Conservation (phyloP, 345 rosid genomes). For the Gossypium herbaceum region DNA sequence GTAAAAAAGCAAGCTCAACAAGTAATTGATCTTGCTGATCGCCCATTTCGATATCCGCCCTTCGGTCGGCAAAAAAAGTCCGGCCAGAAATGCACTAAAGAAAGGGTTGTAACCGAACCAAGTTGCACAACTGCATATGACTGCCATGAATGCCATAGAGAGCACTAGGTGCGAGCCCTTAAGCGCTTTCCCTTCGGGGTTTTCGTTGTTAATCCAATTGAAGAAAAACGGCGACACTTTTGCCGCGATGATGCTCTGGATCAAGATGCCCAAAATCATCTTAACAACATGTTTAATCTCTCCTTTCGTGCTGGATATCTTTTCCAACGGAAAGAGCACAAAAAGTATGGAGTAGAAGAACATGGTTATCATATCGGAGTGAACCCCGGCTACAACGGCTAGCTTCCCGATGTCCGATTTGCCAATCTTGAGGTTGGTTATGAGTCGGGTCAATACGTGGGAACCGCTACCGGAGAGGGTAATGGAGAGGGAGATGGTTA, state of each 20-base stretch:
- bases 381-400: slow-evolving; percentile 62
- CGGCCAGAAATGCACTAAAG: slow-evolving; percentile 82
- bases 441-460: slow-evolving; percentile 72
- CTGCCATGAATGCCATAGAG: slow-evolving; percentile 68
- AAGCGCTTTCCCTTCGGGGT: slow-evolving; percentile 88
- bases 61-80: slow-evolving; percentile 69
- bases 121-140: slow-evolving; percentile 60
- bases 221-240: slow-evolving; percentile 61
- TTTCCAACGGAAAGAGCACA: slow-evolving; percentile 29
- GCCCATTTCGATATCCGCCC: slow-evolving; percentile 92
- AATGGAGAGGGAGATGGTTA: slow-evolving; percentile 51
- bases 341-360: slow-evolving; percentile 50
- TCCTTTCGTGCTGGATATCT: slow-evolving; percentile 1
- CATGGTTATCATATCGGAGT: slow-evolving; percentile 69
- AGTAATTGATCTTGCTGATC: slow-evolving; percentile 78
- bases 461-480: slow-evolving; percentile 69
- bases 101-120: slow-evolving; percentile 62
- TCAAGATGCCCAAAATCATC: slow-evolving; percentile 47
- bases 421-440: slow-evolving; percentile 80
- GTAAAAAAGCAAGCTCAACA: slow-evolving; percentile 56
- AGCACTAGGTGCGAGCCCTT: slow-evolving; percentile 91
- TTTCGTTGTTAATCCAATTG: slow-evolving; percentile 90
- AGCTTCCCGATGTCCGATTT: slow-evolving; percentile 90
- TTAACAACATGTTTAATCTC: slow-evolving; percentile 27
- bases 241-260: slow-evolving; percentile 63